A percentile compares a stretch with the other conserved stretches of the same genome.
These are phyloP conservation scores for Blastobotrys mokoenaii DNA, from an alignment of 805 yeast genomes.

Conservation along the genomic window DNA sequence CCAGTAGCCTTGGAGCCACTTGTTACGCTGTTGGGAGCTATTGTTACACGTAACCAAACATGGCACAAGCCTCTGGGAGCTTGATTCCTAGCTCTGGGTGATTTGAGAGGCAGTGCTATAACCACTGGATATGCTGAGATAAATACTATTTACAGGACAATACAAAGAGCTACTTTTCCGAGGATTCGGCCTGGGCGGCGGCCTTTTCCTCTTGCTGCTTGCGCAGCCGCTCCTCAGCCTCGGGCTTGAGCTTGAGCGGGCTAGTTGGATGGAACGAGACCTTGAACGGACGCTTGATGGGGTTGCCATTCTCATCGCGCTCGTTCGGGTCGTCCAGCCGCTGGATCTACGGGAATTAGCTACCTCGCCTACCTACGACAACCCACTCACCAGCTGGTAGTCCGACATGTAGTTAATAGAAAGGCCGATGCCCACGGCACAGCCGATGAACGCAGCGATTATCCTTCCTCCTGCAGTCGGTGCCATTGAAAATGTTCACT, in stretches of 20 bases:
- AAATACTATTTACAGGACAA: too few relatives aligned
- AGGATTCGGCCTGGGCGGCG: background rate
- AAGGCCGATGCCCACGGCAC: slow-evolving; percentile 19
- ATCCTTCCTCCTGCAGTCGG: slow-evolving; percentile 23
- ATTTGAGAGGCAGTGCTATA: too few relatives aligned
- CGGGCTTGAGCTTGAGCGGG: slow-evolving; percentile 17
- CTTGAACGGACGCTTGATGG: slow-evolving; percentile 18
- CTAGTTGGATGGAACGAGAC: slow-evolving; percentile 22
- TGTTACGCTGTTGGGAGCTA: too few relatives aligned
- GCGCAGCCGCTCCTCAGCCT: slow-evolving; percentile 1
- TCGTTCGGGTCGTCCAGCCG: slow-evolving; percentile 25
- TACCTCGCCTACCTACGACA: too few relatives aligned
- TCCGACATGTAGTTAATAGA: slow-evolving; percentile 23
- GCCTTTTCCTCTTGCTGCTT: background rate
- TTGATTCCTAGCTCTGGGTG: too few relatives aligned
- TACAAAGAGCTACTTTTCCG: too few relatives aligned
- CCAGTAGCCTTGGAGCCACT: too few relatives aligned
- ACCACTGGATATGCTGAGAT: too few relatives aligned
- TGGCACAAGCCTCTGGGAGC: too few relatives aligned
- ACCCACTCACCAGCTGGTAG: slow-evolving; percentile 21
- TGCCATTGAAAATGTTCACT: slow-evolving; percentile 7
- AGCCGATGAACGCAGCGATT: slow-evolving; percentile 22
- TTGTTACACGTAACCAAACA: too few relatives aligned
- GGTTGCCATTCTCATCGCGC: slow-evolving; percentile 12
- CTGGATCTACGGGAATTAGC: slow-evolving; percentile 8